Evolutionary conservation across 345 rosid genomes (phyloP).

Genomic region (Camelina hispida): DNA sequence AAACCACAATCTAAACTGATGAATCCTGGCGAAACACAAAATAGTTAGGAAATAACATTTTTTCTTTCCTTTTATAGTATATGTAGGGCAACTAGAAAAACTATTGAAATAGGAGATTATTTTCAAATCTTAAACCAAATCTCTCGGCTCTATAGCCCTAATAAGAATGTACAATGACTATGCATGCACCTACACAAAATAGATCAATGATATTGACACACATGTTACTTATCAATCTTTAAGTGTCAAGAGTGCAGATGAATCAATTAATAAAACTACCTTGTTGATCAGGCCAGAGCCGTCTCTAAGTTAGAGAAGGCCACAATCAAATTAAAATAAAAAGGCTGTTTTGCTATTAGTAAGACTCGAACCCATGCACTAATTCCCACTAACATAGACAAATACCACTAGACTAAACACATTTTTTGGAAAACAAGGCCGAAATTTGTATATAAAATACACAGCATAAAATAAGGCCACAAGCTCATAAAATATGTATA

Average conservation of each 20-base stretch:
- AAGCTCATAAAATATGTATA: conserved; percentile 16
- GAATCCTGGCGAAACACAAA: conserved; percentile 41
- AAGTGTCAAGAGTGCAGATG: neutral
- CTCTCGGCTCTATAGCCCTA: neutral
- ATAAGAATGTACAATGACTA: neutral
- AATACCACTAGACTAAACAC: no score
- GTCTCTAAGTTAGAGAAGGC: no score
- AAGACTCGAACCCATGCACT: no score
- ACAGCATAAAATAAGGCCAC: no score
- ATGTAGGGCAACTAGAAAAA: neutral
- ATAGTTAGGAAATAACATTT: neutral
- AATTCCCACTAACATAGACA: no score
- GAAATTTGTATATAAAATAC: no score
- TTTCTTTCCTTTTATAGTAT: neutral
- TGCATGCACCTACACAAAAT: neutral
- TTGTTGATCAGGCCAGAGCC: conserved; percentile 37
- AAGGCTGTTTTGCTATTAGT: no score
- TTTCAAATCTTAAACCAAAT: neutral
- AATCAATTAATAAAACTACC: neutral
- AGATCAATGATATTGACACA: neutral
- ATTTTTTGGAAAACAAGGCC: no score
- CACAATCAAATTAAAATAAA: no score
- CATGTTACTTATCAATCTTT: neutral
- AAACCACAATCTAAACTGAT: conserved; percentile 58
- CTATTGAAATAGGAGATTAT: neutral